phyloP scores from a whole-genome alignment of 2,329 filamentous ascomycete species.

The Colletotrichum salicis region DNA sequence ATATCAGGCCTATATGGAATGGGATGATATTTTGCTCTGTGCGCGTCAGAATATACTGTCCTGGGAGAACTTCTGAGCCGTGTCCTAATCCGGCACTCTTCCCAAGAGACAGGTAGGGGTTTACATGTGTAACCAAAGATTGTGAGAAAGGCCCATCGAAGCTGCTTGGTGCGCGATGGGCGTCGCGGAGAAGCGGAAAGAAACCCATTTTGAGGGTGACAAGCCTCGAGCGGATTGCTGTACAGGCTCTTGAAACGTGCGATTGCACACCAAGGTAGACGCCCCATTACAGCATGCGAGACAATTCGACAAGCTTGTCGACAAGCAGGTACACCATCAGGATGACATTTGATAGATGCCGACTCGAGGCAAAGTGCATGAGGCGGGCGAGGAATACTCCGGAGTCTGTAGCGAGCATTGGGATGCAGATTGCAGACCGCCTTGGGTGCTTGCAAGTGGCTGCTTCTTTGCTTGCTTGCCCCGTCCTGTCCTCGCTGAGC shows the following conservation, averaged over 20 bases:
- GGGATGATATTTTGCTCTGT: conserved; percentile 14
- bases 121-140: background rate
- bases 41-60: background rate
- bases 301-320: background rate
- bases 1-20: conserved; percentile 15
- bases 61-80: background rate
- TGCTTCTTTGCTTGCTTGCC: conserved; percentile 2
- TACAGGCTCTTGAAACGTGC: conserved; percentile 21
- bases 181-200: conserved; percentile 7
- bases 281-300: conserved; percentile 16
- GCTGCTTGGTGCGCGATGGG: background rate
- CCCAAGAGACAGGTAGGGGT: background rate
- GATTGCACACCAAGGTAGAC: conserved; percentile 21
- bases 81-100: conserved; percentile 10
- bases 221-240: conserved; percentile 2
- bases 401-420: conserved; percentile 11
- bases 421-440: conserved; percentile 28
- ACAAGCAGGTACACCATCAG: conserved; percentile 18
- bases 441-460: background rate
- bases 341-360: conserved; percentile 15
- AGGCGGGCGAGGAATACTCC: background rate
- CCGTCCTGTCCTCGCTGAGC: background rate
- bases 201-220: conserved; percentile 3
- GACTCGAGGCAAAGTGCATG: conserved; percentile 24
- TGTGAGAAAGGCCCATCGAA: background rate